phyloP scores from a whole-genome alignment of 805 yeast species.

The Sugiyamaella valdiviana region DNA sequence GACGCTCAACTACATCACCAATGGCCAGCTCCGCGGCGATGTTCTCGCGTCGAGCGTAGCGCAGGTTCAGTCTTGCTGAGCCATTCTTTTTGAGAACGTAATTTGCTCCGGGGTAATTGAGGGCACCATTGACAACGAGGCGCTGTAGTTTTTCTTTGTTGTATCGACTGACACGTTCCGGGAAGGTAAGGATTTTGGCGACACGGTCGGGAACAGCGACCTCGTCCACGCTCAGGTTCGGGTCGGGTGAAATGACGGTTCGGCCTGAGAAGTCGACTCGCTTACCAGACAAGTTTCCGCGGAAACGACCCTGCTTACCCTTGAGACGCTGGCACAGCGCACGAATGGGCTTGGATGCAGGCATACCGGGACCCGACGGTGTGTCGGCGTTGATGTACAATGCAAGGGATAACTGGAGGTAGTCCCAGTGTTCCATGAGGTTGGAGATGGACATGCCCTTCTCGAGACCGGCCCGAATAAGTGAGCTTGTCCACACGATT shows the following conservation, averaged over 20 bases:
- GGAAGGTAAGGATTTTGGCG: conserved; percentile 91
- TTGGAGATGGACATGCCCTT: conserved; percentile 90
- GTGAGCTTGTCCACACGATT: conserved; percentile 92
- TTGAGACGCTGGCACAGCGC: conserved; percentile 96
- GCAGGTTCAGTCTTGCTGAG: conserved; percentile 75
- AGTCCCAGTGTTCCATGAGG: conserved; percentile 99
- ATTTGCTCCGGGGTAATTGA: conserved; percentile 93
- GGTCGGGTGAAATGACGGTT: conserved; percentile 98
- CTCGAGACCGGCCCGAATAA: conserved; percentile 90
- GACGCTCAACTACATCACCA: conserved; percentile 96
- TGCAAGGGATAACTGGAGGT: conserved; percentile 88
- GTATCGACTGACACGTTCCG: conserved; percentile 88
- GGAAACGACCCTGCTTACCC: conserved; percentile 97
- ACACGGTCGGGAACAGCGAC: conserved; percentile 98
- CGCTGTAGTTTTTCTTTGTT: conserved; percentile 71
- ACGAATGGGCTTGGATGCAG: conserved; percentile 67
- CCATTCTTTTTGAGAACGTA: conserved; percentile 79
- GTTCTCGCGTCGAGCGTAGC: conserved; percentile 78
- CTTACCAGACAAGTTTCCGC: conserved; percentile 97
- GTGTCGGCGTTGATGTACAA: conserved; percentile 97
- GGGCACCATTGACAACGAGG: conserved; percentile 78
- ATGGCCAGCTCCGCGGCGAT: conserved; percentile 68
- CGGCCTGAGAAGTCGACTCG: conserved; percentile 98
- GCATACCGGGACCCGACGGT: conserved; percentile 48
- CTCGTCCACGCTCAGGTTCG: conserved; percentile 88